Conservation (phyloP, 495 filamentous ascomycete species). For the Acidomyces sp. region DNA sequence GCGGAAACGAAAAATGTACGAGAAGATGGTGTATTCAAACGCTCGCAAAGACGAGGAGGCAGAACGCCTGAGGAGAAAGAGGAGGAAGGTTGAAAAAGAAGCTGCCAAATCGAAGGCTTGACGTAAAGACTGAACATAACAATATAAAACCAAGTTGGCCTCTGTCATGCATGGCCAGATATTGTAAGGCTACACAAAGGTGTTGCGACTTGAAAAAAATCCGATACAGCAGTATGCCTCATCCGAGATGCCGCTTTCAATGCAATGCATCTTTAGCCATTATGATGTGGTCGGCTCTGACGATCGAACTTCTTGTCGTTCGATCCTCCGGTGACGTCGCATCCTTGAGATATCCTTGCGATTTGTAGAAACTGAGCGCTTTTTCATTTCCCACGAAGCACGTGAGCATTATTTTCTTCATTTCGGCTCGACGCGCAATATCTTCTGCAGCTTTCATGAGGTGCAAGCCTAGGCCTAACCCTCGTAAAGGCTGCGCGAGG, state of each 20-base stretch:
- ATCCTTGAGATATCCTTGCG: conserved; percentile 46
- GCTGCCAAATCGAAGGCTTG: conserved; percentile 1
- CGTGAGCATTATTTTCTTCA: conserved; percentile 74
- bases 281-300: conserved; percentile 18
- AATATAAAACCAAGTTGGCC: too few species aligned
- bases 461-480: conserved; percentile 31
- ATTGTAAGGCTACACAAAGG: too few species aligned
- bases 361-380: conserved; percentile 53
- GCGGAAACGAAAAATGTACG: conserved; percentile 33
- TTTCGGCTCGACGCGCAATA: conserved; percentile 24
- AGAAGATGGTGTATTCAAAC: conserved; percentile 33
- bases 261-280: conserved; percentile 15
- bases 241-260: too few species aligned
- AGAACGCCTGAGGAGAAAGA: conserved; percentile 61
- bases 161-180: too few species aligned
- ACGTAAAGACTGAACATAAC: too few species aligned
- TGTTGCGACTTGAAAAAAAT: too few species aligned
- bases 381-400: conserved; percentile 55
- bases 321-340: conserved; percentile 10
- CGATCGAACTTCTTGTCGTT: conserved; percentile 9
- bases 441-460: conserved; percentile 26
- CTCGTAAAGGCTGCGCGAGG: conserved; percentile 41
- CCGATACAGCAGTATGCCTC: too few species aligned
- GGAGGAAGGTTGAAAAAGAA: conserved; percentile 73
- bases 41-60: conserved; percentile 32